Evolutionary conservation across 805 yeast species (phyloP).

Genomic region (Barnettozyma populi): DNA sequence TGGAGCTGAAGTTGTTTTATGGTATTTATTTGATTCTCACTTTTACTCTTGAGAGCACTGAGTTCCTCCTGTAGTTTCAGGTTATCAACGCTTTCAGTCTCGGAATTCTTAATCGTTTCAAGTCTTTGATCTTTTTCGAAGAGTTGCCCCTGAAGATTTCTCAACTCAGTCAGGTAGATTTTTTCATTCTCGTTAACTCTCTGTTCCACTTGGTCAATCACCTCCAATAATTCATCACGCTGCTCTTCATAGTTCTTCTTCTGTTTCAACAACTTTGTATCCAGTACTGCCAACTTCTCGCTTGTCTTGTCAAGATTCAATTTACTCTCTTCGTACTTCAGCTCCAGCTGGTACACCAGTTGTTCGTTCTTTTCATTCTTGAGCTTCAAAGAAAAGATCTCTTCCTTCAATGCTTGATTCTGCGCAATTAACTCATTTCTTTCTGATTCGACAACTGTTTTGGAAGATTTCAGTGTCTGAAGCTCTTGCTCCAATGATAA

Average conservation of each 20-base stretch:
- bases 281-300: constrained; percentile 24
- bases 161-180: constrained; percentile 41
- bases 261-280: constrained; percentile 41
- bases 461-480: constrained; percentile 16
- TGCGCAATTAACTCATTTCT: constrained; percentile 40
- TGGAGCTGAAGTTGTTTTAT: constrained; percentile 22
- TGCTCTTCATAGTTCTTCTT: constrained; percentile 46
- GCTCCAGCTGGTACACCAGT: constrained; percentile 12
- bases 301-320: constrained; percentile 11
- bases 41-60: constrained; percentile 27
- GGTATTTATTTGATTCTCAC: constrained; percentile 25
- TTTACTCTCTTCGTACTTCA: constrained; percentile 7
- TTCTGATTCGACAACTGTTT: constrained; percentile 18
- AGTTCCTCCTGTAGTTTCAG: constrained; percentile 22
- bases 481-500: constrained; percentile 16
- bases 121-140: constrained; percentile 17
- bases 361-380: constrained; percentile 11
- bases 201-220: constrained; percentile 47
- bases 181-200: constrained; percentile 52
- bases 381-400: constrained; percentile 15
- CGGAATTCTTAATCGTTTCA: not conserved
- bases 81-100: not conserved
- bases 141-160: constrained; percentile 28
- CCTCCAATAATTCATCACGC: constrained; percentile 53
- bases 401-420: constrained; percentile 24